A percentile compares a stretch with the other conserved stretches of the same genome.
Evolutionary conservation across 495 filamentous ascomycete genomes (phyloP).

Genomic region (Penicillium salamii): DNA sequence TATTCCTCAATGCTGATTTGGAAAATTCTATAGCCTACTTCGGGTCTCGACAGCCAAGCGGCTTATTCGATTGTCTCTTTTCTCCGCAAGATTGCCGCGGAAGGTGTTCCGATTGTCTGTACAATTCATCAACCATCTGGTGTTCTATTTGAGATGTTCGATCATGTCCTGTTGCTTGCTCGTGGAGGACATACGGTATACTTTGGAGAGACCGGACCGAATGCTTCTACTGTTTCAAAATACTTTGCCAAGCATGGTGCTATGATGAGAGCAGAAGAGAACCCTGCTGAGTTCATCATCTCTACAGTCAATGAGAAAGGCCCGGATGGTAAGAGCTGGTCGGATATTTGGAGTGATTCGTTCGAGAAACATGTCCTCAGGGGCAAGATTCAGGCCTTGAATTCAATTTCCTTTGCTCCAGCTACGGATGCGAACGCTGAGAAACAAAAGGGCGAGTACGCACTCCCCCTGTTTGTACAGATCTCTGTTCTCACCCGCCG

Average conservation of each 20-base stretch:
- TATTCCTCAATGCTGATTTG: too few relatives aligned
- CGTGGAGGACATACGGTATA: conserved; percentile 53
- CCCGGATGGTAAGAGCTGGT: neutral
- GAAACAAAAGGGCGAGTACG: neutral
- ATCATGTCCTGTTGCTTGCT: conserved; percentile 51
- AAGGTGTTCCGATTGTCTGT: conserved; percentile 57
- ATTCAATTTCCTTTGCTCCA: too few relatives aligned
- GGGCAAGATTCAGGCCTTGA: too few relatives aligned
- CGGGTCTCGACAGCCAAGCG: conserved; percentile 66
- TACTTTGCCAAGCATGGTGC: conserved; percentile 49
- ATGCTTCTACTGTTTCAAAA: conserved; percentile 38
- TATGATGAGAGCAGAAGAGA: conserved; percentile 38
- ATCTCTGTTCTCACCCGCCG: neutral
- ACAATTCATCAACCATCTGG: conserved; percentile 59
- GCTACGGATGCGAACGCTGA: too few relatives aligned
- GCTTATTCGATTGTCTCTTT: conserved; percentile 66
- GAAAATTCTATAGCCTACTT: too few relatives aligned
- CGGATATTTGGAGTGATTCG: neutral
- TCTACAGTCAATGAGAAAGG: neutral
- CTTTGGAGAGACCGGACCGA: conserved; percentile 52
- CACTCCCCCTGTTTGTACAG: neutral
- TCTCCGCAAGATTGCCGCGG: conserved; percentile 58
- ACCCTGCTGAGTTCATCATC: conserved; percentile 57
- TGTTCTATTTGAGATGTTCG: conserved; percentile 53
- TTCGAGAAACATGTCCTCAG: too few relatives aligned